Conservation (phyloP, 1,284 basidiomycete genomes). For the Vanrija sp. region DNA sequence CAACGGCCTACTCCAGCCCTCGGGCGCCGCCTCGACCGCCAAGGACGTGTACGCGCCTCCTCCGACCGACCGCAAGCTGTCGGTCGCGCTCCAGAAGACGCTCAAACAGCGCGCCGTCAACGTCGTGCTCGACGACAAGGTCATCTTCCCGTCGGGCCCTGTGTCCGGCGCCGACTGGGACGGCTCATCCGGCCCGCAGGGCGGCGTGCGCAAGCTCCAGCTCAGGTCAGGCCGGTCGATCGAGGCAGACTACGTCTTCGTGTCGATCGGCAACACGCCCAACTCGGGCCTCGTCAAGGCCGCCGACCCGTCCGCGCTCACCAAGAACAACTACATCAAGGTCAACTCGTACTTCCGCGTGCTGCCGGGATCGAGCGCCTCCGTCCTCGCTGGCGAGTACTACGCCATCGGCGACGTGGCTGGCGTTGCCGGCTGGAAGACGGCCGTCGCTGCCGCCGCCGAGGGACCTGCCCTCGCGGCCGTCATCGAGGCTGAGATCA, state of each 20-base stretch:
- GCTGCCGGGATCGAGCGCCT: constrained; percentile 12
- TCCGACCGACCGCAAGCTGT: constrained; percentile 30
- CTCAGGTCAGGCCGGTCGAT: constrained; percentile 37
- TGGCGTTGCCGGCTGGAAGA: constrained; percentile 35
- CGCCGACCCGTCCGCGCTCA: constrained; percentile 40
- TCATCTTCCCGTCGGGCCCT: constrained; percentile 21
- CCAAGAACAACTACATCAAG: constrained; percentile 27
- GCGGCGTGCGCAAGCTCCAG: constrained; percentile 30
- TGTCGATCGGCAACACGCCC: constrained; percentile 49
- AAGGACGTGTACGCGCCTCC: constrained; percentile 20
- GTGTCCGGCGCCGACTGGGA: constrained; percentile 19
- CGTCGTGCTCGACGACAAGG: constrained; percentile 39
- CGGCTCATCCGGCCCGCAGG: constrained; percentile 19
- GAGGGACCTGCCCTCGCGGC: constrained; percentile 15
- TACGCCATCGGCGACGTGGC: constrained; percentile 46
- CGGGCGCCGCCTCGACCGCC: constrained; percentile 7
- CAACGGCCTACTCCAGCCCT: constrained; percentile 24
- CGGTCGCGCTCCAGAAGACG: constrained; percentile 26
- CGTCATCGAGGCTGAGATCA: constrained; percentile 33
- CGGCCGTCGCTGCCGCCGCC: constrained; percentile 21
- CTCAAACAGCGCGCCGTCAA: constrained; percentile 43
- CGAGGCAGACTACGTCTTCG: constrained; percentile 50
- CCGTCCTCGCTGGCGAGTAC: constrained; percentile 29
- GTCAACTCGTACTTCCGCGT: constrained; percentile 44
- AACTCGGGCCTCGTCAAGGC: constrained; percentile 41